Base-by-base conservation (phyloP, 2,329 filamentous ascomycete genomes). In the Stagonosporopsis rhizophila region DNA sequence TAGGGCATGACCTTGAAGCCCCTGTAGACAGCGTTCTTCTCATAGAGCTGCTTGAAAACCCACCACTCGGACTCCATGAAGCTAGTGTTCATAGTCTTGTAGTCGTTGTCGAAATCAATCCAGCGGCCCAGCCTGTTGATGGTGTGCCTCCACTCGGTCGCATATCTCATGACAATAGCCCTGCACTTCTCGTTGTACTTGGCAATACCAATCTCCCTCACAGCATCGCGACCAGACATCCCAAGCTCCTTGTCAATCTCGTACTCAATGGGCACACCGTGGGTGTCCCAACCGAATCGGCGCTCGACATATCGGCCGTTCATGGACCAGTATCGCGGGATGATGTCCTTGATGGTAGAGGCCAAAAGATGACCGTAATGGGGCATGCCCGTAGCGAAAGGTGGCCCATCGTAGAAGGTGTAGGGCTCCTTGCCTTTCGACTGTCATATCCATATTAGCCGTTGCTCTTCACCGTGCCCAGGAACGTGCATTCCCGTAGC, bases 61-160 rank as follows among this genome's bases (percentile, higher is more conserved):
- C 94, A 97, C 94, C 94, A 98, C 63, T 91, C 87, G 0, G 90
- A 89, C 80, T 97, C 94, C 94, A 97, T 98, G 79, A 96, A 98
- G 19, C 82, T 88, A n/a, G 89, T 84, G 75, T 98, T 89, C 92
- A 97, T 96, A 32, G 92, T 96, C 86, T 96, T 96, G 82, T 96
- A 97, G 75, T 97, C 92, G 68, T 96, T 95, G 77, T 98, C 94
- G 68, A 98, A 97, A 78, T 97, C 94, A 69, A 97, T 95, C 94
- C 94, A 98, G 55, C 94, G 89, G 53, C 94, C 94, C 37, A 98
- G 79, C 59, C 94, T 84, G 72, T 96, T 92, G 68, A 97, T 90
- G 23, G 92, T 96, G 61, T 87, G 80, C 69, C 92, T 86, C 94
- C 94, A 98, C 75, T 97, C 94, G 15, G 83, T 77, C 11, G 92